Conservation (phyloP, 2,329 filamentous ascomycete species). For the Ophiostoma montium region DNA sequence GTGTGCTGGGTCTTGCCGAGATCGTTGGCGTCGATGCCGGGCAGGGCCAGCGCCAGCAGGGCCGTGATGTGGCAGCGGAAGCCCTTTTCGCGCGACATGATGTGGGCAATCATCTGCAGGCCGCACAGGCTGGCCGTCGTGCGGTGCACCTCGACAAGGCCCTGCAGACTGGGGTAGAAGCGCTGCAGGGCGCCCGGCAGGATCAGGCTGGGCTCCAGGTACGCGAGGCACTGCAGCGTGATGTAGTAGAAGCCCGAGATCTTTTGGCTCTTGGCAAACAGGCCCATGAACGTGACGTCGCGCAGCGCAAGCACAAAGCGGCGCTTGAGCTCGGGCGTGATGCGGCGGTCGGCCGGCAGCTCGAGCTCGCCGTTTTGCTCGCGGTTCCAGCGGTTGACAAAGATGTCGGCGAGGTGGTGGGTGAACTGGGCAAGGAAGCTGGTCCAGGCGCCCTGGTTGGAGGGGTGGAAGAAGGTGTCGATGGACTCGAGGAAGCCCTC, state of each 20-base stretch:
- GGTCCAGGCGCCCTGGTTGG: slow-evolving; percentile 87
- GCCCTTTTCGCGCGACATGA: slow-evolving; percentile 88
- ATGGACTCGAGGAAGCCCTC: slow-evolving; percentile 89
- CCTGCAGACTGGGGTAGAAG: slow-evolving; percentile 94
- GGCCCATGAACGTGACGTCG: slow-evolving; percentile 95
- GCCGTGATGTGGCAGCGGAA: slow-evolving; percentile 94
- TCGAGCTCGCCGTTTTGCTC: slow-evolving; percentile 89
- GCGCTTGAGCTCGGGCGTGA: slow-evolving; percentile 68
- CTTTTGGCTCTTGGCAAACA: slow-evolving; percentile 89
- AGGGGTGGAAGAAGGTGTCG: slow-evolving; percentile 97
- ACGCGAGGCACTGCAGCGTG: slow-evolving; percentile 77
- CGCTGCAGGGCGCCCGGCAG: slow-evolving; percentile 85
- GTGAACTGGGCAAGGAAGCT: slow-evolving; percentile 79
- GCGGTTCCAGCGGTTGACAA: slow-evolving; percentile 94
- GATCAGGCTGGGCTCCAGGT: slow-evolving; percentile 80
- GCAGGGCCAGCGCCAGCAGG: slow-evolving; percentile 77
- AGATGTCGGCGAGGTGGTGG: slow-evolving; percentile 87
- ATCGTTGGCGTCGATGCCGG: slow-evolving; percentile 95
- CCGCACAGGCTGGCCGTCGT: slow-evolving; percentile 89
- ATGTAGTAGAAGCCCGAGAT: slow-evolving; percentile 86
- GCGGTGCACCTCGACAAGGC: slow-evolving; percentile 89
- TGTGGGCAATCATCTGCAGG: slow-evolving; percentile 78
- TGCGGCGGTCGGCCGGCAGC: slow-evolving; percentile 61
- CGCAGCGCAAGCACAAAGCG: slow-evolving; percentile 80
- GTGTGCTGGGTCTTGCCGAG: slow-evolving; percentile 93